Base-by-base conservation (phyloP, 2,329 filamentous ascomycete genomes). In the Eurotiales sp. region DNA sequence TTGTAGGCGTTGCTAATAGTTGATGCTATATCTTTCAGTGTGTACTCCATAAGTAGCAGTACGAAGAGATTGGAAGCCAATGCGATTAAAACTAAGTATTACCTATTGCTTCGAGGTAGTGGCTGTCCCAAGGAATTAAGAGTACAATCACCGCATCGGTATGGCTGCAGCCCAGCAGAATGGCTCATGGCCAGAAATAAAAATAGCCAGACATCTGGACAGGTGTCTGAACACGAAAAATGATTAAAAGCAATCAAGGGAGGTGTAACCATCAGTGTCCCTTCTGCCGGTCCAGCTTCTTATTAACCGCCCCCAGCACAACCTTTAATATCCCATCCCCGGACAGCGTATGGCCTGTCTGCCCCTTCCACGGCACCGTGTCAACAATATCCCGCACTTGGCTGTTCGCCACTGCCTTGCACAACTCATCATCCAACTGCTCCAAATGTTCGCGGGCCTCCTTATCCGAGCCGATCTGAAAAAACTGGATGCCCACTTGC, bases 401-500 rank as follows among this genome's bases (percentile, higher is more conserved):
- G 5, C 58, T 52, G 40, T 60, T 50, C 66, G 12, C 77, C 75
- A 25, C 77, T 72, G 22, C 76, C 72, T n/a, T 80, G 62, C 37
- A 73, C 30, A 93, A 71, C 3, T 80, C 79, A 65, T 96, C 88
- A 64, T 97, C 92, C 7, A 97, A 76, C 42, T 84, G 77, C 59
- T 80, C 73, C 34, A 97, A 75, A 50, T 86, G 83, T 58, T 77
- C 70, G 1, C 77, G 76, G 0, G 91, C 92, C 0, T 69, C 73
- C 0, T 72, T 64, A 59, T 95, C 88, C 45, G 81, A 78, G 51
- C 93, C 92, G 40, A 97, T 87, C 71, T 96, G 92, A 76, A 97
- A 95, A 74, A 97, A 97, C 68, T 97, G 92, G 51, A 97, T 83
- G 29, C 92, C 92, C 8, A 96, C 76, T 72, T 97, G 93, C 76